These are phyloP conservation scores for Golubevia pallescens DNA, from an alignment of 1,284 basidiomycete species.

Conservation along the genomic window DNA sequence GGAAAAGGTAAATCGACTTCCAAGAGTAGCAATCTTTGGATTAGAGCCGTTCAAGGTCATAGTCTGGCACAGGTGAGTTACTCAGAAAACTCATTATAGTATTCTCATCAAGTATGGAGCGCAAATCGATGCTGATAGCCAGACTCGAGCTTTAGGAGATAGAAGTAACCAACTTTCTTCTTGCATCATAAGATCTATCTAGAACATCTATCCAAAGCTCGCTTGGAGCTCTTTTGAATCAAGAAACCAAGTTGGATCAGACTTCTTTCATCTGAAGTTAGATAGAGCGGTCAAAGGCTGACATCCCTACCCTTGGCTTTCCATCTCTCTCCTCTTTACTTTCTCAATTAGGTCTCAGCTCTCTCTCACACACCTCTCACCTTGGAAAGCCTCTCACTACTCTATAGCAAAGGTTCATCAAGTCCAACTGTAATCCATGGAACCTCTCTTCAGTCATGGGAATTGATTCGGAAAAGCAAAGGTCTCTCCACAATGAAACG, in stretches of 20 bases:
- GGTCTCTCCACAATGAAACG: constrained; percentile 83
- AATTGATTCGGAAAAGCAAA: constrained; percentile 62
- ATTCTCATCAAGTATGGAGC: no score
- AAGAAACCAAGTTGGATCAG: no score
- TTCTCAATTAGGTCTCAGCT: constrained; percentile 13
- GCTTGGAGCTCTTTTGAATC: no score
- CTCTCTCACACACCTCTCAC: constrained; percentile 27
- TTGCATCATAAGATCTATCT: no score
- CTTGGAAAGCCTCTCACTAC: constrained; percentile 23
- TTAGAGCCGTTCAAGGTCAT: constrained; percentile 93
- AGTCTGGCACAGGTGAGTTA: no score
- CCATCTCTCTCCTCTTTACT: not conserved
- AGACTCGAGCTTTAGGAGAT: no score
- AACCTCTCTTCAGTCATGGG: constrained; percentile 66
- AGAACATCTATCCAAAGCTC: no score
- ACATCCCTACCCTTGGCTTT: not conserved
- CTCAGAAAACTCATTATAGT: no score
- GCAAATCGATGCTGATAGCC: not conserved
- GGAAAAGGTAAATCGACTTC: constrained; percentile 25
- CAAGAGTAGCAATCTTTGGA: constrained; percentile 72
- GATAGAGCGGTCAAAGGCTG: constrained; percentile 1
- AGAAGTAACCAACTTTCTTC: no score
- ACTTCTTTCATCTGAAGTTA: not conserved
- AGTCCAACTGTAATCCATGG: constrained; percentile 36
- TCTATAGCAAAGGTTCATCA: constrained; percentile 1